These are phyloP conservation scores for Trichosporon coremiiforme DNA, from an alignment of 1,284 basidiomycete species.

Conservation along the genomic window DNA sequence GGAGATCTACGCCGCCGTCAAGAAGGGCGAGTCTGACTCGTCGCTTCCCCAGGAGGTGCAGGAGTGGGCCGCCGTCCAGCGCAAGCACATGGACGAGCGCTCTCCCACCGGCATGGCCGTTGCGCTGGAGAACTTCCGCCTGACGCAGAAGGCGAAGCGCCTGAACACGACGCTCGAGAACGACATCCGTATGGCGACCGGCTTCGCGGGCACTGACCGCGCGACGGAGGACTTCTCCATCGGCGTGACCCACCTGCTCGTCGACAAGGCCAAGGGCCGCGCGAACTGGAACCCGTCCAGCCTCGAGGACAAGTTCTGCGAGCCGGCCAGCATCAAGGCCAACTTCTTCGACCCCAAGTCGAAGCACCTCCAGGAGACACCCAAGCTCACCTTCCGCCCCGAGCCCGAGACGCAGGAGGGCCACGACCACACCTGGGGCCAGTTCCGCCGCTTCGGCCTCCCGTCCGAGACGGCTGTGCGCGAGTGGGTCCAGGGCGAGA, in stretches of 20 bases:
- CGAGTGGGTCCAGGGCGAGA: slow-evolving; percentile 46
- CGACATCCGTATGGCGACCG: slow-evolving; percentile 54
- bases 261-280: slow-evolving; percentile 62
- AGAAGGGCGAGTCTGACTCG: slow-evolving; percentile 52
- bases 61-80: slow-evolving; percentile 73
- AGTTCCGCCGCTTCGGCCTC: slow-evolving; percentile 53
- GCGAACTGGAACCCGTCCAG: slow-evolving; percentile 63
- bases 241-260: slow-evolving; percentile 74
- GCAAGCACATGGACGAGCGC: slow-evolving; percentile 66
- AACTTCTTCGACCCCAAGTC: slow-evolving; percentile 58
- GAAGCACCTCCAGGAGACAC: slow-evolving; percentile 65
- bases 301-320: slow-evolving; percentile 59
- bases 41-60: slow-evolving; percentile 60
- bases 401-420: slow-evolving; percentile 32
- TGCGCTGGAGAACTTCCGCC: slow-evolving; percentile 73
- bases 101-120: slow-evolving; percentile 91
- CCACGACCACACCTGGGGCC: slow-evolving; percentile 51
- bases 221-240: slow-evolving; percentile 77
- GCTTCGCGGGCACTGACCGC: slow-evolving; percentile 55
- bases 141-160: slow-evolving; percentile 64
- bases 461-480: slow-evolving; percentile 48
- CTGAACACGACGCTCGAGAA: slow-evolving; percentile 73
- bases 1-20: slow-evolving; percentile 67
- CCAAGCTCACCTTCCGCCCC: slow-evolving; percentile 42
- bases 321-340: slow-evolving; percentile 59